These are phyloP conservation scores for Apiospora arundinis DNA, from an alignment of 2,329 filamentous ascomycete species.

Conservation along the genomic window DNA sequence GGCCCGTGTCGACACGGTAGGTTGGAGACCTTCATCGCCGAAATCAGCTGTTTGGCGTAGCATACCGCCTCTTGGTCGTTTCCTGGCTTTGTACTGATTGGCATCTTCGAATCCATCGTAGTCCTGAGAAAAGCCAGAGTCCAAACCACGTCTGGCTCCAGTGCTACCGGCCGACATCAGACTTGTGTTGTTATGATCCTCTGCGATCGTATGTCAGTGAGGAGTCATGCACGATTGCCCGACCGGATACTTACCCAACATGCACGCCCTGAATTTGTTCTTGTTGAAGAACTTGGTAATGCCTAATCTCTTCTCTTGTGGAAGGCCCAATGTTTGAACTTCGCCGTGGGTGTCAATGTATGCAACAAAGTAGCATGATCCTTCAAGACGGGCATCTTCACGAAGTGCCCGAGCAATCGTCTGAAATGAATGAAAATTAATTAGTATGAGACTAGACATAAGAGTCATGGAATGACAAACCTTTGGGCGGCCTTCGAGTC, in stretches of 20 bases:
- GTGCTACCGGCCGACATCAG: constrained; percentile 27
- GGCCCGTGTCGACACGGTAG: constrained; percentile 45
- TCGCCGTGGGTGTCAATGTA: constrained; percentile 39
- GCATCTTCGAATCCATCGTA: constrained; percentile 38
- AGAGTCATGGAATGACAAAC: neutral
- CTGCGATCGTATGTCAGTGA: neutral
- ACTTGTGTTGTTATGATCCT: constrained; percentile 8
- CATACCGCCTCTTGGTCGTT: constrained; percentile 40
- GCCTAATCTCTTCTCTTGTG: constrained; percentile 34
- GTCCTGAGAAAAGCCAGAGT: constrained; percentile 2
- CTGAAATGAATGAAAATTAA: constrained; percentile 37
- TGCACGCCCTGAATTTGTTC: constrained; percentile 43
- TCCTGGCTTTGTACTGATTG: constrained; percentile 42
- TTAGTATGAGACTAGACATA: neutral
- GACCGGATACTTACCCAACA: neutral
- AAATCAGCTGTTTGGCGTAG: constrained; percentile 46
- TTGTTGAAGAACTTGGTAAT: constrained; percentile 54
- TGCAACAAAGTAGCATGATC: constrained; percentile 59
- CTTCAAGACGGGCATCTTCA: constrained; percentile 58
- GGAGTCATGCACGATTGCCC: no score
- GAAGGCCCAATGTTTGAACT: constrained; percentile 43
- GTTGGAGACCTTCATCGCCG: constrained; percentile 48
- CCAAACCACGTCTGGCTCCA: constrained; percentile 22
- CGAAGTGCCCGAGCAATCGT: constrained; percentile 58
- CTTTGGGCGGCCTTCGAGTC: neutral